These are phyloP conservation scores for Colletotrichum spinosum DNA, from an alignment of 2,329 filamentous ascomycete genomes.

Conservation along the genomic window DNA sequence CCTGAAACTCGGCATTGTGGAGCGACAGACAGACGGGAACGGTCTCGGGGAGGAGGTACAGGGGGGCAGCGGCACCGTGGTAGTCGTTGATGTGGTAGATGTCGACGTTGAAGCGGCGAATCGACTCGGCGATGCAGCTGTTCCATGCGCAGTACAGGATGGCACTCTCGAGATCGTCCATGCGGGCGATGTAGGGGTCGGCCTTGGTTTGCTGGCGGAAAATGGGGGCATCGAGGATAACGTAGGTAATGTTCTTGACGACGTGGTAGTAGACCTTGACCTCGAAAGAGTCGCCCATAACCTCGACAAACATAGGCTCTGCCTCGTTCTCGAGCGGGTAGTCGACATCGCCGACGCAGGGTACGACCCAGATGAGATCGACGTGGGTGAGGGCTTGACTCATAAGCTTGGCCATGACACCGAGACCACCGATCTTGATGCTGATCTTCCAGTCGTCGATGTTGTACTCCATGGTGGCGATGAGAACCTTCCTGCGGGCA, in stretches of 20 bases:
- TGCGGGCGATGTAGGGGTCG: slow-evolving; percentile 74
- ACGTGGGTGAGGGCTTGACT: slow-evolving; percentile 73
- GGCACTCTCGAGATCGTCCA: slow-evolving; percentile 76
- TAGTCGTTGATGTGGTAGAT: slow-evolving; percentile 77
- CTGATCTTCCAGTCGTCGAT: slow-evolving; percentile 78
- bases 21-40: slow-evolving; percentile 73
- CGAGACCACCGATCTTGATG: slow-evolving; percentile 77
- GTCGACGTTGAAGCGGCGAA: slow-evolving; percentile 71
- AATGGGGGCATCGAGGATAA: slow-evolving; percentile 74
- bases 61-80: slow-evolving; percentile 71
- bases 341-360: slow-evolving; percentile 71
- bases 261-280: slow-evolving; percentile 74
- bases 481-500: slow-evolving; percentile 67
- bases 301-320: slow-evolving; percentile 71
- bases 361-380: slow-evolving; percentile 74
- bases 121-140: slow-evolving; percentile 73
- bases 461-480: slow-evolving; percentile 79
- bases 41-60: slow-evolving; percentile 72
- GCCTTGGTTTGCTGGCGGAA: slow-evolving; percentile 73
- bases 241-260: slow-evolving; percentile 74
- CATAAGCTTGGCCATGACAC: slow-evolving; percentile 79
- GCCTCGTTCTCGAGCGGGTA: slow-evolving; percentile 70
- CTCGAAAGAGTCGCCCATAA: slow-evolving; percentile 70
- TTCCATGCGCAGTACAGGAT: slow-evolving; percentile 80
- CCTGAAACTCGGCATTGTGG: slow-evolving; percentile 78